Evolutionary conservation across 1,139 yeast species (phyloP), one percentile per base, ranked within the genome.

Genomic region (Protomyces macrosporus): DNA sequence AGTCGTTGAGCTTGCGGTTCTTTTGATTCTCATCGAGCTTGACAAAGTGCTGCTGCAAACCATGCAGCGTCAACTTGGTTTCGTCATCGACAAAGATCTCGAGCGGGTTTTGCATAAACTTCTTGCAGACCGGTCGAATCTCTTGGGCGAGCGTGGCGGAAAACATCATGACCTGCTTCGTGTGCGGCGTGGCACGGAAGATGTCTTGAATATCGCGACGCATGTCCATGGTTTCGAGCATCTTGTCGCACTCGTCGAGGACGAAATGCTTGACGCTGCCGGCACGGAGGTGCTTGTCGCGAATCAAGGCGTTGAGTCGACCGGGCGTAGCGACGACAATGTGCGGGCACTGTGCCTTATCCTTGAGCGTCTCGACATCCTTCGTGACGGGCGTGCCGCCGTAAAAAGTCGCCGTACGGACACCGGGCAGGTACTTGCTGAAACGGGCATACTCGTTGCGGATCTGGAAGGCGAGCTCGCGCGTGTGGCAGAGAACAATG

Each of bases 151-250:
- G 82, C 65, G 98, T 93, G 70, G 98, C 98, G 66, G 97, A 88
- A 78, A 93, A 93, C 97, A 93, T 93, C 98, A 93, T 91, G 66
- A 93, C 98, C 81, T 93, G 98, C 80, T 93, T 93, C 77, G 93
- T 97, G 78, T 89, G 96, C 69, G 98, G 98, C 64, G 98, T 93
- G 67, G 90, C 89, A 77, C 97, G 87, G 86, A 93, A 93, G 70
- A 93, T 89, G 76, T 91, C 98, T 81, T 93, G 98, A 66, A 93
- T 97, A 74, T 93, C 98, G 77, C 97, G 87, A 82, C 98, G 88
- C 98, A 93, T 93, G 73, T 88, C 95, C 72, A 65, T 54, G 39
- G 74, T 70, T 66, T 93, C 98, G 76, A 93, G 84, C 67, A 93
- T 98, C 80, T 90, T 90, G 81, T 93, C 98, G 85, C 98, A 93